Evolutionary conservation across 805 yeast species (phyloP).

Genomic region (Wickerhamiella siamensis): DNA sequence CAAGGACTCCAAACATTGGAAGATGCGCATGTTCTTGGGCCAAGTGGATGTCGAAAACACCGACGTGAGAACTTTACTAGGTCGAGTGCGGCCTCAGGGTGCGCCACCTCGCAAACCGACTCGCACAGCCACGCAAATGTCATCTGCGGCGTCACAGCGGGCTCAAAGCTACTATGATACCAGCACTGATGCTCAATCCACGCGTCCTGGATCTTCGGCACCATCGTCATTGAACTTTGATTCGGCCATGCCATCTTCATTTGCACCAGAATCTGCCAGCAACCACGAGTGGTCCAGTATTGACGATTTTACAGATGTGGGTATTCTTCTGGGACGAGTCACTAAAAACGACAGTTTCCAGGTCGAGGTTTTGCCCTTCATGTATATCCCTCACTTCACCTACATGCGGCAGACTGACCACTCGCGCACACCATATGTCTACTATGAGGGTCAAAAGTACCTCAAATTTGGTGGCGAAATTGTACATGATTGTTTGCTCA

Average conservation of each 20-base stretch:
- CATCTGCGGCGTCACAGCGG: background rate
- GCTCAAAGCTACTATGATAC: background rate
- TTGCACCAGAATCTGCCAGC: background rate
- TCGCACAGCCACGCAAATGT: background rate
- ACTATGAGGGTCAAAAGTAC: conserved; percentile 16
- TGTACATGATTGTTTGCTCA: conserved; percentile 49
- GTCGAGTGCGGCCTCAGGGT: conserved; percentile 19
- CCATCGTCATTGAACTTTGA: background rate
- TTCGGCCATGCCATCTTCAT: conserved; percentile 5
- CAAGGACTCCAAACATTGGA: conserved; percentile 30
- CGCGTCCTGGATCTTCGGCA: background rate
- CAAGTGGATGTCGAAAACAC: conserved; percentile 55
- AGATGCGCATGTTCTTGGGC: conserved; percentile 46
- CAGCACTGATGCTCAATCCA: background rate
- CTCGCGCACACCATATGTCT: conserved; percentile 25
- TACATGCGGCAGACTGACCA: conserved; percentile 52
- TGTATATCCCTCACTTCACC: conserved; percentile 54
- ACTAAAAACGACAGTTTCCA: conserved; percentile 17
- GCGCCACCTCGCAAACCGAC: background rate
- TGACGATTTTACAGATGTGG: conserved; percentile 64
- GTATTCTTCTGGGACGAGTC: conserved; percentile 21
- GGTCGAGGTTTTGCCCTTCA: conserved; percentile 43
- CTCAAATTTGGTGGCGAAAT: conserved; percentile 39
- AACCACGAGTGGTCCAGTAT: conserved; percentile 49
- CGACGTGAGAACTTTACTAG: conserved; percentile 53